A percentile compares a stretch with the other conserved stretches of the same genome.
Evolutionary conservation across 176 grass and related monocot species (phyloP).

Genomic region (Tillandsia leiboldiana): DNA sequence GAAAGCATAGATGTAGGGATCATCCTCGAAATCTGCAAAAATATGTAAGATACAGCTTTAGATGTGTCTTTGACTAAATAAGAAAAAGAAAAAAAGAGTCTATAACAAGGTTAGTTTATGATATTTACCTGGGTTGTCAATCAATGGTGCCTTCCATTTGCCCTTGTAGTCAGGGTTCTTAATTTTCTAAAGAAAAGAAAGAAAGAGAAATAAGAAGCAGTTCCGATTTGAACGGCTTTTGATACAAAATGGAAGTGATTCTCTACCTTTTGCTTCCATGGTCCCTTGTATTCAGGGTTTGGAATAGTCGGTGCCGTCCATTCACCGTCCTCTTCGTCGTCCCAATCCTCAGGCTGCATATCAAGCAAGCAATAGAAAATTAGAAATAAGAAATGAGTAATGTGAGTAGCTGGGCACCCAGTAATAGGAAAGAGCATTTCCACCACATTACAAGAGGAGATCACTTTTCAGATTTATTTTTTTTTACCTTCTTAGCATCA

Average conservation of each 20-base stretch:
- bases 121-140: slow-evolving; percentile 57
- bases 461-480: neutral
- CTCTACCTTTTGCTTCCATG: slow-evolving; percentile 45
- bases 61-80: neutral
- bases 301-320: slow-evolving; percentile 51
- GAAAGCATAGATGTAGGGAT: slow-evolving; percentile 51
- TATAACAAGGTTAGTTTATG: too few relatives aligned
- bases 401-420: neutral
- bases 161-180: slow-evolving; percentile 73
- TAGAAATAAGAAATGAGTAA: neutral
- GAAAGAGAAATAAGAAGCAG: slow-evolving; percentile 1
- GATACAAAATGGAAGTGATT: neutral
- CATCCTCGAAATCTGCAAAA: slow-evolving; percentile 53
- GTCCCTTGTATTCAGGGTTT: slow-evolving; percentile 66
- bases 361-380: neutral
- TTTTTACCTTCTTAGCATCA: slow-evolving; percentile 50
- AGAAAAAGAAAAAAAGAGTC: neutral
- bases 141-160: slow-evolving; percentile 72
- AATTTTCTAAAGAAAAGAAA: slow-evolving; percentile 38
- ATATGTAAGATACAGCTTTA: slow-evolving; percentile 9
- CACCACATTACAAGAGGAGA: neutral
- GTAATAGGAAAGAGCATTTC: neutral
- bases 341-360: slow-evolving; percentile 58
- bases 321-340: slow-evolving; percentile 65
- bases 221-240: neutral